Percentiles rank a stretch among this genome's conserved stretches.
Conservation (phyloP, 108 stramenopile genomes). For the Skeletonema menzelii region DNA sequence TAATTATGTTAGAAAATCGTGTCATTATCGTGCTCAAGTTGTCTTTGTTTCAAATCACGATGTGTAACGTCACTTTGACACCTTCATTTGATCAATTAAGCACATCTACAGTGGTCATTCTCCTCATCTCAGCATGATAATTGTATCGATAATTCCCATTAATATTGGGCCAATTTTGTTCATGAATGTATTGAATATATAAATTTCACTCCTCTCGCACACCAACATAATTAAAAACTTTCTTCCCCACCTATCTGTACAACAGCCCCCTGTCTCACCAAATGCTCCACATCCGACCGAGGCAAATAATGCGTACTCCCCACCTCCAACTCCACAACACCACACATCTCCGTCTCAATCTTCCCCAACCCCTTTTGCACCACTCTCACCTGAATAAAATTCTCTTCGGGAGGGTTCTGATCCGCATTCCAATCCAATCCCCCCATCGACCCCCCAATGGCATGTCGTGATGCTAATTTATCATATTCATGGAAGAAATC, state of each 20-base stretch:
- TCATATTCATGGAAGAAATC: constrained; percentile 81
- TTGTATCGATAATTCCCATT: not conserved
- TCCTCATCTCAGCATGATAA: no score
- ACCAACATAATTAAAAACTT: constrained; percentile 16
- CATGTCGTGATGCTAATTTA: constrained; percentile 45
- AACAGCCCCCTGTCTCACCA: constrained; percentile 81
- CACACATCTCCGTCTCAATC: constrained; percentile 76
- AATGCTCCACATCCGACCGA: constrained; percentile 83
- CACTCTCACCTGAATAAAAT: constrained; percentile 84
- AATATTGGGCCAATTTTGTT: not conserved
- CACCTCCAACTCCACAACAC: constrained; percentile 69
- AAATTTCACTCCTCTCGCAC: not conserved
- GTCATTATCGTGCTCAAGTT: no score
- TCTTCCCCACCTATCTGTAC: constrained; percentile 85
- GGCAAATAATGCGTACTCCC: constrained; percentile 89
- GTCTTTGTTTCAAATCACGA: no score
- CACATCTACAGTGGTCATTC: no score
- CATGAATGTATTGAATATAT: not conserved
- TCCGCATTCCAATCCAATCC: constrained; percentile 62
- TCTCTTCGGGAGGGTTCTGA: constrained; percentile 69
- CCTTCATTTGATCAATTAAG: no score
- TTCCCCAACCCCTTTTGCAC: constrained; percentile 60
- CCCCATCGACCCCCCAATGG: constrained; percentile 22
- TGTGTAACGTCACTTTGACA: no score
- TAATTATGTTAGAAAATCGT: not conserved